Conservation (phyloP, 805 yeast genomes). For the Candida railenensis region DNA sequence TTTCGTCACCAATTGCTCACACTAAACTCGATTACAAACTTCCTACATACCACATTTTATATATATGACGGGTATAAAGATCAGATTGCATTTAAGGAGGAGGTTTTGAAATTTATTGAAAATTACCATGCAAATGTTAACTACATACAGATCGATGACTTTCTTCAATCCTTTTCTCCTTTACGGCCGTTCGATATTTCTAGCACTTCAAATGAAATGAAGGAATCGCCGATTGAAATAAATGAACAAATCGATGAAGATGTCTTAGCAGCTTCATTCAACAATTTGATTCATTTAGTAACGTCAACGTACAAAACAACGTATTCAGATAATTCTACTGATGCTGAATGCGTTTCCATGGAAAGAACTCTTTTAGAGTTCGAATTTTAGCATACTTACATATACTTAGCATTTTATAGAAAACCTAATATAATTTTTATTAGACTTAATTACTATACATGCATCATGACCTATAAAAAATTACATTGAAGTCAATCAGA, state of each 20-base stretch:
- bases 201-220: not conserved
- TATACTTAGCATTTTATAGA: not conserved
- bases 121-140: not conserved
- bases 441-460: not conserved
- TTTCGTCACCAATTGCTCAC: not conserved
- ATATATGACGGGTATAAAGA: conserved; percentile 39
- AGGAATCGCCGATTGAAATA: not conserved
- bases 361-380: not conserved
- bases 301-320: not conserved
- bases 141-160: not conserved
- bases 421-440: conserved; percentile 1
- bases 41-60: conserved; percentile 17
- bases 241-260: not conserved
- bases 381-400: not conserved
- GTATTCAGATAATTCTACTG: not conserved
- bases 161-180: conserved; percentile 1
- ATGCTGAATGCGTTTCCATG: not conserved
- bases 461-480: too few species aligned
- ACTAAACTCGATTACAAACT: not conserved
- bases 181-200: conserved; percentile 1
- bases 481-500: too few species aligned
- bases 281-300: not conserved
- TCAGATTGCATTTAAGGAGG: conserved; percentile 9
- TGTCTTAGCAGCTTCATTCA: not conserved
- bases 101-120: conserved; percentile 9